These are phyloP conservation scores for Spinacia oleracea DNA, from an alignment of 179 eudicot species.

Conservation along the genomic window DNA sequence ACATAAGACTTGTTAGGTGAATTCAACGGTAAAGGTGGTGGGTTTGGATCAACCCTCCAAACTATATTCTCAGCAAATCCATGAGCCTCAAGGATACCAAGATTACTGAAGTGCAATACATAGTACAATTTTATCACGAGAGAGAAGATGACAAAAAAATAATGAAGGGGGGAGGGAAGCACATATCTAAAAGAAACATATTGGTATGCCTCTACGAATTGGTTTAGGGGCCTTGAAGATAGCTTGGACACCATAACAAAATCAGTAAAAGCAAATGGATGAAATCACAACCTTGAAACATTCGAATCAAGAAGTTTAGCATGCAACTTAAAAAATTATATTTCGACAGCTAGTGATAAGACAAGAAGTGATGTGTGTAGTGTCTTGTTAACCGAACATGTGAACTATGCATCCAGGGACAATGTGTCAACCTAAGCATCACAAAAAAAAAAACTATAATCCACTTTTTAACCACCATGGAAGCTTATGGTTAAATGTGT, in stretches of 20 bases:
- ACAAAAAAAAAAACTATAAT: background rate
- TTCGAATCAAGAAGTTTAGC: background rate
- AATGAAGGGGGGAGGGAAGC: background rate
- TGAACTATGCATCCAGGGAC: no score
- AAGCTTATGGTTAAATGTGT: no score
- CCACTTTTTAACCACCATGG: no score
- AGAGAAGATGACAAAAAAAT: background rate
- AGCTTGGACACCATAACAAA: constrained; percentile 53
- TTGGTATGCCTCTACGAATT: constrained; percentile 96
- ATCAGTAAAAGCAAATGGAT: background rate
- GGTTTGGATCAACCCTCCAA: constrained; percentile 69
- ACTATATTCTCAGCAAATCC: constrained; percentile 94
- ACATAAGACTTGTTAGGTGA: constrained; percentile 54
- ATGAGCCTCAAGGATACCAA: constrained; percentile 79
- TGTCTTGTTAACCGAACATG: background rate
- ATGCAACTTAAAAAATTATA: background rate
- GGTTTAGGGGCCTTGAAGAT: constrained; percentile 86
- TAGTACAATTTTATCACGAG: constrained; percentile 4
- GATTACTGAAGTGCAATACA: constrained; percentile 68
- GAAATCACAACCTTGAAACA: background rate
- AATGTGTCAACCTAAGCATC: background rate
- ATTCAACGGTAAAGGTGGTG: constrained; percentile 62
- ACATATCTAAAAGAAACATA: constrained; percentile 93
- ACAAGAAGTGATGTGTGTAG: background rate
- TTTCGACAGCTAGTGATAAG: background rate